phyloP scores from a whole-genome alignment of 2,329 filamentous ascomycete genomes.

The Pseudocercospora macadamiae region DNA sequence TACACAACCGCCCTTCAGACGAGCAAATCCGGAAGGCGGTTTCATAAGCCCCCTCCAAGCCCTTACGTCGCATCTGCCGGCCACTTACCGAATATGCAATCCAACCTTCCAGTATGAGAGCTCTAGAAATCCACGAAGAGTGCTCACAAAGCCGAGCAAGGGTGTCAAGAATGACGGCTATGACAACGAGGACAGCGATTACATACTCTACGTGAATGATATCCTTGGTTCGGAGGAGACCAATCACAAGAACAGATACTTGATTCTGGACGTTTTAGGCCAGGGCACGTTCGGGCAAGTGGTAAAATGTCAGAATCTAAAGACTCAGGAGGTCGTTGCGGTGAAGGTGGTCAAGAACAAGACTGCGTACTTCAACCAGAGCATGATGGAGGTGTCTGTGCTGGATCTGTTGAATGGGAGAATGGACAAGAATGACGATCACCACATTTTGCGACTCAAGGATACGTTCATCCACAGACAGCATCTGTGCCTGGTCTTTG shows the following conservation, averaged over 20 bases:
- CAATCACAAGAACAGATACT: conserved; percentile 97
- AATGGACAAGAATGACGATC: conserved; percentile 98
- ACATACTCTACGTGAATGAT: conserved; percentile 98
- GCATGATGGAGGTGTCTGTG: conserved; percentile 99
- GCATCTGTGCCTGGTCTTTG: conserved; percentile 94
- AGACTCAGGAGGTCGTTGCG: conserved; percentile 96
- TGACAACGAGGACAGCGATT: conserved; percentile 98
- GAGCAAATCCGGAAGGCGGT: conserved; percentile 93
- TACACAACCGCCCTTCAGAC: conserved; percentile 82
- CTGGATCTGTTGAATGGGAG: conserved; percentile 96
- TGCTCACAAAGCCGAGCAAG: conserved; percentile 97
- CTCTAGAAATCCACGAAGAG: conserved; percentile 90
- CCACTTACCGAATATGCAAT: conserved; percentile 98
- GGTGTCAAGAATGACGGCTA: conserved; percentile 98
- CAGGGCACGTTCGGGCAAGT: conserved; percentile 98
- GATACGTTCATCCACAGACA: conserved; percentile 98
- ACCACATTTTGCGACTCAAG: conserved; percentile 90
- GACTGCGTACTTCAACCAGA: conserved; percentile 99
- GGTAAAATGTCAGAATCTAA: conserved; percentile 97
- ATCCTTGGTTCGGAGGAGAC: conserved; percentile 97
- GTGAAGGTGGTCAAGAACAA: conserved; percentile 99
- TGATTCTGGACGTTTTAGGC: conserved; percentile 94
- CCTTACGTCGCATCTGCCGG: conserved; percentile 86
- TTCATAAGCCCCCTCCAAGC: conserved; percentile 98
- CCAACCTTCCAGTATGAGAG: conserved; percentile 98